phyloP scores from a whole-genome alignment of 768 basidiomycete species.

The Russula sp. region DNA sequence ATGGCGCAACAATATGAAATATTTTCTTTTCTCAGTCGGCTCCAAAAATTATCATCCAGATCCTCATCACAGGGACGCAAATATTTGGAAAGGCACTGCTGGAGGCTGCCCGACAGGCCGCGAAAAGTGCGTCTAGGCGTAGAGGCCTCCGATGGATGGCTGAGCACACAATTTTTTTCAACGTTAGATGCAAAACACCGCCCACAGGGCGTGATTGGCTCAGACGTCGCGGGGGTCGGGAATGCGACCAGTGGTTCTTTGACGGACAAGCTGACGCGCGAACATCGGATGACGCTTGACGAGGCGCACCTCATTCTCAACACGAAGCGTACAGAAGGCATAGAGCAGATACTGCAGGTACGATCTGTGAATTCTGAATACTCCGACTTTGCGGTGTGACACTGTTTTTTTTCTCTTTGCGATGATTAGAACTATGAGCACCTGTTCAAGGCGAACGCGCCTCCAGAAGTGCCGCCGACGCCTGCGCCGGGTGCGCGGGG shows the following conservation, averaged over 20 bases:
- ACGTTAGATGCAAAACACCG: conserved; percentile 71
- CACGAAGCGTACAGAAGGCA: conserved; percentile 59
- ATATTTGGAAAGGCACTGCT: conserved; percentile 88
- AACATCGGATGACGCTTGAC: conserved; percentile 89
- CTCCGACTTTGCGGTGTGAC: background rate
- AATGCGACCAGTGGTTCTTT: conserved; percentile 66
- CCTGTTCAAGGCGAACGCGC: conserved; percentile 84
- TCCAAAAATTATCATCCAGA: conserved; percentile 74
- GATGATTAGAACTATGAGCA: conserved; percentile 77
- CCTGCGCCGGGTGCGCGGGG: conserved; percentile 38
- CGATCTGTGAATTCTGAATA: conserved; percentile 11
- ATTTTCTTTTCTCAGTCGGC: conserved; percentile 45
- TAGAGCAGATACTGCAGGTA: conserved; percentile 72
- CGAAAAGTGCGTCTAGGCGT: conserved; percentile 62
- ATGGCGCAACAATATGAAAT: background rate
- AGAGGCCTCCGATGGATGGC: background rate
- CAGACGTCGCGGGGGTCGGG: conserved; percentile 66
- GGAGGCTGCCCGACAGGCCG: conserved; percentile 87
- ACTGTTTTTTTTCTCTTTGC: background rate
- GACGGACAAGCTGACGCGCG: conserved; percentile 75
- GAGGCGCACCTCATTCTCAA: conserved; percentile 94
- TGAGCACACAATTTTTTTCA: background rate
- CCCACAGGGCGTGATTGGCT: conserved; percentile 61
- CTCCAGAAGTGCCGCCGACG: conserved; percentile 44
- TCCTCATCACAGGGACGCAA: conserved; percentile 64